Conservation (phyloP, 73 alveolate species). For the Stentor coeruleus region DNA sequence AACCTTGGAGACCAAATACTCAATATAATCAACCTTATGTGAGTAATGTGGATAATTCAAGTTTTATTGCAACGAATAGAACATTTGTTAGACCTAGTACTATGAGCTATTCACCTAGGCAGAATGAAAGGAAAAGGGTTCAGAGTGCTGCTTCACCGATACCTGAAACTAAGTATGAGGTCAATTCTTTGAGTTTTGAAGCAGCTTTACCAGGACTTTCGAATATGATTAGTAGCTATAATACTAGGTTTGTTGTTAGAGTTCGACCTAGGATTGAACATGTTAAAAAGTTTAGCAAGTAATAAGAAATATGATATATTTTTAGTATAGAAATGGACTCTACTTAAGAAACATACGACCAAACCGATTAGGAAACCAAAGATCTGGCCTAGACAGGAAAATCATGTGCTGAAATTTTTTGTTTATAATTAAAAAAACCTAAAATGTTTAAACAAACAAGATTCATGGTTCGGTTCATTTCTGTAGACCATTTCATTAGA, state of each 20-base stretch:
- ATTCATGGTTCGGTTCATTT: constrained; percentile 9
- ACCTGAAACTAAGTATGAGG: not conserved
- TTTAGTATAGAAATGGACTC: constrained; percentile 6
- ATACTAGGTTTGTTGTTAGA: not conserved
- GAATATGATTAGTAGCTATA: not conserved
- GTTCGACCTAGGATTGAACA: constrained; percentile 1
- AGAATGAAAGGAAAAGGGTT: not conserved
- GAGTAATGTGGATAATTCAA: not conserved
- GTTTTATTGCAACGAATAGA: not conserved
- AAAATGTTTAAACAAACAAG: constrained; percentile 23
- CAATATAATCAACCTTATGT: constrained; percentile 9
- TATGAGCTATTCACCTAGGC: not conserved
- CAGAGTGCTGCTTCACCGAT: no score
- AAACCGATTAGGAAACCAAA: constrained; percentile 18
- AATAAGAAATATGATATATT: not conserved
- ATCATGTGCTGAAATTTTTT: not conserved
- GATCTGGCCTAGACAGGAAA: not conserved
- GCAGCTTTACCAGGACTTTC: constrained; percentile 11
- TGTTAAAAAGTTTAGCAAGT: not conserved
- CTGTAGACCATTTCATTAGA: not conserved
- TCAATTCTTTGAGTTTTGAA: not conserved
- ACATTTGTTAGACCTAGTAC: not conserved
- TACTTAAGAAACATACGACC: constrained; percentile 13
- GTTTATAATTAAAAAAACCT: not conserved
- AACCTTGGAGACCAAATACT: constrained; percentile 22